Evolutionary conservation across 352 stramenopile species (phyloP), one percentile per base, ranked within the genome.

Genomic region (Globisporangium heterothallicum): DNA sequence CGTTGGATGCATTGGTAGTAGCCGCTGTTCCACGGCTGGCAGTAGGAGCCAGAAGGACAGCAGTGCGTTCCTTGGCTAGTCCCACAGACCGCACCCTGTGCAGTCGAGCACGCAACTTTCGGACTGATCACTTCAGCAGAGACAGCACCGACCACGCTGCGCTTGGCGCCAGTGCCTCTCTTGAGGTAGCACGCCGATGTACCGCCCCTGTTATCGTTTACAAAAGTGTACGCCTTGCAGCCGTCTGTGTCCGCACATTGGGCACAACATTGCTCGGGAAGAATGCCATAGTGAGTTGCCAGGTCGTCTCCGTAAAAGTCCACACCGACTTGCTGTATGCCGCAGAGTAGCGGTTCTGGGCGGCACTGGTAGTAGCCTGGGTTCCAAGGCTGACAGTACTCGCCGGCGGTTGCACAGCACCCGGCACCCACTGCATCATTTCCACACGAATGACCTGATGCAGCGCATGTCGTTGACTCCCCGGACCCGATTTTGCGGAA

Each of bases 1-100:
- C 14, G 30, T 21, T 42, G 25, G 32, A 66, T 48, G 32, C 63
- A 72, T 53, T 72, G 58, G 55, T 74, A 74, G 21, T 51, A 66
- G 18, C 49, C 21, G 1, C 18, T 26, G 14, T 59, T 58, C 58
- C 65, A 68, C 19, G 65, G 61, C 58, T 70, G 58, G 49, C 65
- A 70, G 49, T 64, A 68, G 10, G 29, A 34, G 6, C 29, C 29
- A 34, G 29, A 12, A 10, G 29, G 29, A 10, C 29, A 34, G 10
- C 29, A 34, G 6, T 34, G 29, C 29, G 29, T 34, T 6, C 29
- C 29, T 34, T 34, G 29, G 29, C 29, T 34, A 10, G 6, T 34
- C 10, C 29, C 29, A 34, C 29, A 34, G 29, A 10, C 6, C 29
- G 29, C 29, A 12, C 29, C 29, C 29, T 12, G 10, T 10, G 29